Conservation (phyloP, 2,329 filamentous ascomycete genomes). For the Verticillium klebahnii region DNA sequence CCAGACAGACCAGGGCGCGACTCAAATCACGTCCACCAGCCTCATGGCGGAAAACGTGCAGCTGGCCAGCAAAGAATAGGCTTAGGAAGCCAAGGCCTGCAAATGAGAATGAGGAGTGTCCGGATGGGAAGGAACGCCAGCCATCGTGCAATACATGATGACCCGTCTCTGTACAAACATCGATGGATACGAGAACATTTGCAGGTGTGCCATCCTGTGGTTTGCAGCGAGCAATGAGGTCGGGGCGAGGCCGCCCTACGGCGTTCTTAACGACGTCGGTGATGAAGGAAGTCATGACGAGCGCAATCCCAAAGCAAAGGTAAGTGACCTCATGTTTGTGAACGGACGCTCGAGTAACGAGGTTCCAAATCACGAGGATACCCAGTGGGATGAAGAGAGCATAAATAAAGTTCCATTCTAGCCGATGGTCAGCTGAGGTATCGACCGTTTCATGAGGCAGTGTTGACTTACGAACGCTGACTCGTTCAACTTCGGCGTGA, state of each 20-base stretch:
- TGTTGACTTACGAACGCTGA: constrained; percentile 62
- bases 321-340: constrained; percentile 85
- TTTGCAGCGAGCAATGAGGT: constrained; percentile 70
- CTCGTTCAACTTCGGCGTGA: constrained; percentile 77
- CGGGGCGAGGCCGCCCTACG: constrained; percentile 67
- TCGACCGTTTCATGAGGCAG: background rate
- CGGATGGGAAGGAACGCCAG: constrained; percentile 78
- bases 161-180: constrained; percentile 68
- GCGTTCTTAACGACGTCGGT: constrained; percentile 91
- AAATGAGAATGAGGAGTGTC: constrained; percentile 77
- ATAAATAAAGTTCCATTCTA: constrained; percentile 69
- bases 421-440: constrained; percentile 27
- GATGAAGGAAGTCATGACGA: constrained; percentile 74
- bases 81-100: constrained; percentile 71
- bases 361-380: constrained; percentile 62
- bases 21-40: constrained; percentile 45
- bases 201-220: constrained; percentile 49
- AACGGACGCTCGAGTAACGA: constrained; percentile 53
- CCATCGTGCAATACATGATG: constrained; percentile 72
- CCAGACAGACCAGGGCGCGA: constrained; percentile 51
- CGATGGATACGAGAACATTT: constrained; percentile 54
- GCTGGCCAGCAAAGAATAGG: constrained; percentile 64
- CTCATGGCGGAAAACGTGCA: constrained; percentile 49
- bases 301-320: constrained; percentile 71
- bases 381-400: constrained; percentile 67